Evolutionary conservation across 129 eudicot species (phyloP).

Genomic region (Erigeron canadensis): DNA sequence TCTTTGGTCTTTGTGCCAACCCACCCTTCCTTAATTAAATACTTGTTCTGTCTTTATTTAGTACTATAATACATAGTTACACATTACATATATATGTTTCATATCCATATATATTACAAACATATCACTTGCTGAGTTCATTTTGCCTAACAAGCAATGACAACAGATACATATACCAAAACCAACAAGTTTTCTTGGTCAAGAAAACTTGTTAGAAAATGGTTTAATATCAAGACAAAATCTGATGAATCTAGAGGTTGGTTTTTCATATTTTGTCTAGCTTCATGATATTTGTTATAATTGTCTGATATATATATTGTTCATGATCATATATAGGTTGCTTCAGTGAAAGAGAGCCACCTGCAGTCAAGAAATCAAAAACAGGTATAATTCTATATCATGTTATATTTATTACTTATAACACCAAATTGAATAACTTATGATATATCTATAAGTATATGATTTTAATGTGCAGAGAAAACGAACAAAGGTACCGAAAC

Average conservation of each 20-base stretch:
- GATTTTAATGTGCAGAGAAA: conserved; percentile 49
- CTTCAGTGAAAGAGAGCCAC: conserved; percentile 78
- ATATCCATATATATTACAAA: conserved; percentile 5
- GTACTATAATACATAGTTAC: background rate
- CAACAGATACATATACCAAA: conserved; percentile 69
- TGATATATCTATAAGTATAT: background rate
- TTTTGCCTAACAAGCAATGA: conserved; percentile 48
- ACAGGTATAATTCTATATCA: conserved; percentile 23
- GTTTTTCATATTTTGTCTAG: background rate
- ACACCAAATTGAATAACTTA: background rate
- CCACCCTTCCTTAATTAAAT: background rate
- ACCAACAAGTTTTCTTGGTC: conserved; percentile 98
- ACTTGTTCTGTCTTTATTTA: conserved; percentile 20
- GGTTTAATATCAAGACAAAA: conserved; percentile 86
- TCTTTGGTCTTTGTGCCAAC: conserved; percentile 35
- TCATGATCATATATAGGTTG: conserved; percentile 34
- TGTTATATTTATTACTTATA: background rate
- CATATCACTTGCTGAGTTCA: background rate
- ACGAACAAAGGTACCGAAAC: conserved; percentile 49
- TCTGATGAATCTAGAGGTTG: conserved; percentile 58
- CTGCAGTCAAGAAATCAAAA: conserved; percentile 69
- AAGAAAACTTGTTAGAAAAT: conserved; percentile 74
- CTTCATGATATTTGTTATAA: conserved; percentile 14
- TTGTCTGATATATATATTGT: background rate
- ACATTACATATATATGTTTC: background rate